Evolutionary conservation across 371 early-diverging fungal species (phyloP).

Genomic region (Nematocida homosporus): DNA sequence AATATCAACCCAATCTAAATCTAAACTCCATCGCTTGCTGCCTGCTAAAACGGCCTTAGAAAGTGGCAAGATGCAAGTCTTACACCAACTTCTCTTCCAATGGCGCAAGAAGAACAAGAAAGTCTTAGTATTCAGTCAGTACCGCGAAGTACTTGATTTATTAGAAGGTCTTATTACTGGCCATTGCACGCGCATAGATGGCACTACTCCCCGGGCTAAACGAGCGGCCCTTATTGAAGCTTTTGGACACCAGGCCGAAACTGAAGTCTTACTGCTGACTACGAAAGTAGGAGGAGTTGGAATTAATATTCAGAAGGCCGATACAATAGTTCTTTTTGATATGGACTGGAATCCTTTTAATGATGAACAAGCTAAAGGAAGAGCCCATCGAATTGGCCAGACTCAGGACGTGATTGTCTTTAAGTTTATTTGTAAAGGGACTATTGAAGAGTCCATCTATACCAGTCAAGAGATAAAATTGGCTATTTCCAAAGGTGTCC

Average conservation of each 20-base stretch:
- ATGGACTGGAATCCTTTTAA: constrained; percentile 57
- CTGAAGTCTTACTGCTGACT: constrained; percentile 35
- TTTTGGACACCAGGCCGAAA: constrained; percentile 16
- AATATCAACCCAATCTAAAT: too few relatives aligned
- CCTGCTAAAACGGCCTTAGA: not conserved
- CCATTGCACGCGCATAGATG: constrained; percentile 20
- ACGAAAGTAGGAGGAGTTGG: constrained; percentile 47
- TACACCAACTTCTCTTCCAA: constrained; percentile 13
- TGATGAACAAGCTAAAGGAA: constrained; percentile 48
- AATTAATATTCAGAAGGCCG: constrained; percentile 17
- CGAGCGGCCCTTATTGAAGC: constrained; percentile 6
- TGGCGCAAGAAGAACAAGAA: constrained; percentile 32
- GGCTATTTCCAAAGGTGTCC: constrained; percentile 15
- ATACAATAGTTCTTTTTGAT: constrained; percentile 45
- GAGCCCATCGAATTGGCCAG: constrained; percentile 50
- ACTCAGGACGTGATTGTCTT: constrained; percentile 20
- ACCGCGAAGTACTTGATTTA: constrained; percentile 16
- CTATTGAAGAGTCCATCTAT: constrained; percentile 41
- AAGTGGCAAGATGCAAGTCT: constrained; percentile 35
- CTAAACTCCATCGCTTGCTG: not conserved
- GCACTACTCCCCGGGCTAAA: constrained; percentile 9
- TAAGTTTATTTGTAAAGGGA: constrained; percentile 47
- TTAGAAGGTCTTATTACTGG: not conserved
- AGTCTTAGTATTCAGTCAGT: constrained; percentile 42
- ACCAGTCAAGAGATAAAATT: constrained; percentile 41